Percentiles rank a stretch among this genome's conserved stretches.
Conservation (phyloP, 306 rosid genomes). For the Trichosanthes cucumerina region DNA sequence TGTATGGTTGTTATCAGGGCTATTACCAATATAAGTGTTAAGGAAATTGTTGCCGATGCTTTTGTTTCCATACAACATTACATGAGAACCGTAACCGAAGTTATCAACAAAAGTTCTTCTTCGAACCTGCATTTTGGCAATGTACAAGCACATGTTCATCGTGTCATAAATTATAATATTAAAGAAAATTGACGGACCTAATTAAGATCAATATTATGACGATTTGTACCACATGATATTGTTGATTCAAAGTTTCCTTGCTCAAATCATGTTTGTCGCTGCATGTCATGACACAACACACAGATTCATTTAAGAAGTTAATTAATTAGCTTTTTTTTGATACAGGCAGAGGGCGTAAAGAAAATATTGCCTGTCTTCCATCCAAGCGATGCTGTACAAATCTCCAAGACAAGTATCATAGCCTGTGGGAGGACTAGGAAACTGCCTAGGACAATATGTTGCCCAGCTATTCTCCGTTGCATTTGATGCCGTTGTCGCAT, state of each 20-base stretch:
- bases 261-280: conserved; percentile 41
- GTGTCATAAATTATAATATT: not conserved
- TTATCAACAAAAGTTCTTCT: conserved; percentile 19
- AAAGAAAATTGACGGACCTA: not conserved
- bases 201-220: not conserved
- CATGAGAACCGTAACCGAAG: conserved; percentile 14
- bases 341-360: not conserved
- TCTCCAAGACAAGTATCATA: conserved; percentile 56
- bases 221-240: conserved; percentile 29
- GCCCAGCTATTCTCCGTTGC: conserved; percentile 35
- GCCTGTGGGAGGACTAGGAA: not conserved
- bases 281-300: not conserved
- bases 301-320: not conserved
- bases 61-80: conserved; percentile 44
- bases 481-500: conserved; percentile 57
- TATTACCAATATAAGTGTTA: conserved; percentile 29
- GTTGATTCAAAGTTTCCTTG: conserved; percentile 35
- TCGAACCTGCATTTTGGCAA: conserved; percentile 23
- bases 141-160: not conserved
- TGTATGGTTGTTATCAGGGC: not conserved
- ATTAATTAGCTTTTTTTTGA: not conserved
- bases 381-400: conserved; percentile 53
- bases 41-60: conserved; percentile 10
- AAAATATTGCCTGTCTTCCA: conserved; percentile 54
- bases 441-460: conserved; percentile 25